phyloP scores from a whole-genome alignment of 2,329 filamentous ascomycete genomes.

The Fusarium guadeloupense region DNA sequence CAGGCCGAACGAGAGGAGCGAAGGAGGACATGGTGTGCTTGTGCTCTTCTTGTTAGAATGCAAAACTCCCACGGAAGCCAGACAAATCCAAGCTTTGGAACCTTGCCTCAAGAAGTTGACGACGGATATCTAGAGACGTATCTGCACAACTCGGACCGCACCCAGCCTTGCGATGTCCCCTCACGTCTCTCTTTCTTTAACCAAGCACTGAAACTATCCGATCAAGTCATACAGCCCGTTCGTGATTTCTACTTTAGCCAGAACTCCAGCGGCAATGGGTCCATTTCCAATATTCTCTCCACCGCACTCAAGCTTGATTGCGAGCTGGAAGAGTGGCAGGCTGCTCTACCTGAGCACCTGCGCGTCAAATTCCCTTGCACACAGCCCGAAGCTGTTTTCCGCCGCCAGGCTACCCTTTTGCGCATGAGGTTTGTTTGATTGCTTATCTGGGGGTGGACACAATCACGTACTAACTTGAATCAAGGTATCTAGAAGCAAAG shows the following conservation, averaged over 20 bases:
- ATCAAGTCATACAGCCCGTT: slow-evolving; percentile 34
- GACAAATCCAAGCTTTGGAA: slow-evolving; percentile 21
- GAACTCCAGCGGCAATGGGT: slow-evolving; percentile 1
- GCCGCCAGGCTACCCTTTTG: slow-evolving; percentile 37
- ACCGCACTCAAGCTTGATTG: slow-evolving; percentile 33
- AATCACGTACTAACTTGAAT: not conserved
- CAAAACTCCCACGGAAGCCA: slow-evolving; percentile 29
- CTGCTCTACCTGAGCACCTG: slow-evolving; percentile 32
- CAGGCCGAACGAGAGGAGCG: slow-evolving; percentile 37
- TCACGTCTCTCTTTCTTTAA: slow-evolving; percentile 39
- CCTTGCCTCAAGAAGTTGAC: slow-evolving; percentile 36
- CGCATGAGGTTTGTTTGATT: slow-evolving; percentile 27
- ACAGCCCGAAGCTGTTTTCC: slow-evolving; percentile 30
- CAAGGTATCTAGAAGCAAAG: slow-evolving; percentile 39
- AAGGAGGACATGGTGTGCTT: slow-evolving; percentile 42
- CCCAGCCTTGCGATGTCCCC: slow-evolving; percentile 33
- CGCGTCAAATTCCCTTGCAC: slow-evolving; percentile 28
- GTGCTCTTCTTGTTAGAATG: slow-evolving; percentile 34
- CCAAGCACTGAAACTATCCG: slow-evolving; percentile 34
- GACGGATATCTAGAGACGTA: slow-evolving; percentile 37
- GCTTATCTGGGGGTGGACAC: accelerated
- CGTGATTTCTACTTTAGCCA: slow-evolving; percentile 25
- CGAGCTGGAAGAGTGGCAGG: slow-evolving; percentile 37
- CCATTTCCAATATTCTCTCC: slow-evolving; percentile 20
- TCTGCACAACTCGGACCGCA: not conserved